Evolutionary conservation across 129 eudicot species (phyloP).

Genomic region (Helianthus annuus): DNA sequence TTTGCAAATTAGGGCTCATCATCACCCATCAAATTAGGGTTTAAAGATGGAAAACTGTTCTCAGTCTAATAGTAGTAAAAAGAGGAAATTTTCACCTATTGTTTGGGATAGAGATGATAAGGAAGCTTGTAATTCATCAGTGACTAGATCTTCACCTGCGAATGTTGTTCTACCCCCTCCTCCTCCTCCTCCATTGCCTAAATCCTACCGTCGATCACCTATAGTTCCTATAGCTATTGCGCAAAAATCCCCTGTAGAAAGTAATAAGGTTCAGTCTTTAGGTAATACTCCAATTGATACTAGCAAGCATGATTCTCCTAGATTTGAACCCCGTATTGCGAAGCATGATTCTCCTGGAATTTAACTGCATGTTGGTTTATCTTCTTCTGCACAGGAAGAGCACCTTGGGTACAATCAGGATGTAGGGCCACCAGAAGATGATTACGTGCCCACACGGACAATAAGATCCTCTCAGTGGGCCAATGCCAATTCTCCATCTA

Average conservation of each 20-base stretch:
- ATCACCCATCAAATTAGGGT: no score
- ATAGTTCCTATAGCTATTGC: slow-evolving; percentile 24
- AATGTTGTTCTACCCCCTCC: slow-evolving; percentile 38
- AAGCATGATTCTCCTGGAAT: slow-evolving; percentile 37
- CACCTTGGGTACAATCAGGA: slow-evolving; percentile 27
- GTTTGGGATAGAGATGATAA: slow-evolving; percentile 93
- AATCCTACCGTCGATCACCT: slow-evolving; percentile 48
- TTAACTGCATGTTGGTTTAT: slow-evolving; percentile 38
- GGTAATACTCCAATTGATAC: slow-evolving; percentile 40
- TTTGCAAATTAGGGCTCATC: no score
- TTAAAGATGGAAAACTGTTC: slow-evolving; percentile 43
- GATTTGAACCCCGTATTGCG: slow-evolving; percentile 38
- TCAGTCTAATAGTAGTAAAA: slow-evolving; percentile 39
- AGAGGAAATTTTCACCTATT: slow-evolving; percentile 87
- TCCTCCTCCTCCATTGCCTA: slow-evolving; percentile 48
- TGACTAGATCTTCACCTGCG: slow-evolving; percentile 34
- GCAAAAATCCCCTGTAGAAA: slow-evolving; percentile 35
- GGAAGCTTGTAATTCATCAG: slow-evolving; percentile 34
- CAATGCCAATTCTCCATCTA: slow-evolving; percentile 73
- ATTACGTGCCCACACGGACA: slow-evolving; percentile 49
- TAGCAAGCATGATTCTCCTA: slow-evolving; percentile 39
- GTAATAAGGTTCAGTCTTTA: slow-evolving; percentile 31
- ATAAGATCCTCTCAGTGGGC: slow-evolving; percentile 94
- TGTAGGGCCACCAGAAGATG: slow-evolving; percentile 45
- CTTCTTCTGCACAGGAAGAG: slow-evolving; percentile 44